Base-by-base conservation (phyloP, 306 rosid genomes). In the Crotalaria pallida region DNA sequence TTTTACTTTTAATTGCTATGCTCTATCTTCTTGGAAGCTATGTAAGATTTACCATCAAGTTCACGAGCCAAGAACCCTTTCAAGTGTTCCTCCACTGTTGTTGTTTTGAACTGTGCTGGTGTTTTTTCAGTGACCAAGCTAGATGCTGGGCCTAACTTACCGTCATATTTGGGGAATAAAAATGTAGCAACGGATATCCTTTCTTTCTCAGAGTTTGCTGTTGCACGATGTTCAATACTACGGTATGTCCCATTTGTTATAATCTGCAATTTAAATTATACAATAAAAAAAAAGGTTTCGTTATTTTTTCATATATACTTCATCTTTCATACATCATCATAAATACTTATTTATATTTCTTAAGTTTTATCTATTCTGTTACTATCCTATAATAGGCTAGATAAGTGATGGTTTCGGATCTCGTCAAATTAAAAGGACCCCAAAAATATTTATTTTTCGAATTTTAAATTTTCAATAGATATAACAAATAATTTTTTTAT, bases 181-280 rank as follows among this genome's bases (percentile, higher is more conserved):
- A 84, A 84, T 23, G 85, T 81, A 3, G 85, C 88, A 67, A 73
- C 5, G 1, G 79, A 72, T 1, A 79, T 29, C 48, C 83, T 73
- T 15, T 79, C 70, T 5, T 65, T 66, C 13, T 6, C 49, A 22
- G 55, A 57, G 65, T 79, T 72, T 2, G 72, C 74, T 2, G 48
- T 73, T 33, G 70, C 82, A 10, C 79, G 64, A 6, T 77, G 77
- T 21, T 72, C 82, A 8, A 81, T 21, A 33, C 85, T 77, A 6
- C 59, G 34, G 31, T 81, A 81, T 43, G 13, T 38, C 15, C 85
- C 79, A 60, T 76, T 81, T 1, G 58, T 65, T 10, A 76, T 10
- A 61, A 81, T 81, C 81, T 81, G 49, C 27, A 71, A 50, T 29
- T 11, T n/a, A 41, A 55, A 49, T 17, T 7, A 9, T 52, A 21